Evolutionary conservation across 495 filamentous ascomycete species (phyloP).

Genomic region (Aspergillus olivimuriae): DNA sequence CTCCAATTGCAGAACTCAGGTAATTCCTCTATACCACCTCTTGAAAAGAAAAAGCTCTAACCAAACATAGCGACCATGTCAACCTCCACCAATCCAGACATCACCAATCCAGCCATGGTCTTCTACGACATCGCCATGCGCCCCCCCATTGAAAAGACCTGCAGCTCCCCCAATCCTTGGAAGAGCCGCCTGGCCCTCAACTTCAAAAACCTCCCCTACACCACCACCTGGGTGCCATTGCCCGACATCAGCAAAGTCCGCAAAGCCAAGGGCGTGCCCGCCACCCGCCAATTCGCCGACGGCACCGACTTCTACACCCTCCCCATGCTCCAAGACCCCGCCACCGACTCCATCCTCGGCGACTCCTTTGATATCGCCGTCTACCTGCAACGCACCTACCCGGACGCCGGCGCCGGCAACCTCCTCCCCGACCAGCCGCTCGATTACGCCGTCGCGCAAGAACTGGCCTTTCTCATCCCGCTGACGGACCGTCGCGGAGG

Average conservation of each 20-base stretch:
- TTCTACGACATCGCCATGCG: conserved; percentile 54
- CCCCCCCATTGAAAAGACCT: conserved; percentile 28
- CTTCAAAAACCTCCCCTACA: conserved; percentile 49
- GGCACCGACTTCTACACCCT: conserved; percentile 54
- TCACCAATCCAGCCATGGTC: conserved; percentile 20
- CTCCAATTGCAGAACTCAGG: too few species aligned
- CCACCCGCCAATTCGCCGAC: conserved; percentile 49
- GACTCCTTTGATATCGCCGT: conserved; percentile 59
- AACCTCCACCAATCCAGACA: not conserved
- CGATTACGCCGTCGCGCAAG: conserved; percentile 14
- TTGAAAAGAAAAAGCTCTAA: too few species aligned
- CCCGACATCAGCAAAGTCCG: conserved; percentile 45
- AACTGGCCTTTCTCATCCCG: conserved; percentile 15
- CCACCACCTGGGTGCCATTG: conserved; percentile 46
- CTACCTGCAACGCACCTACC: conserved; percentile 47
- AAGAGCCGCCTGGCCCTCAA: conserved; percentile 54
- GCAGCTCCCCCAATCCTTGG: conserved; percentile 51
- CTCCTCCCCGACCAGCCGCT: conserved; percentile 36
- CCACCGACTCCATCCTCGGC: conserved; percentile 38
- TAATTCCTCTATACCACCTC: too few species aligned
- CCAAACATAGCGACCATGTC: too few species aligned
- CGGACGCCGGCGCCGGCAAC: conserved; percentile 27
- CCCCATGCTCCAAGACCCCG: conserved; percentile 46
- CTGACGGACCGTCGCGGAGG: conserved; percentile 18
- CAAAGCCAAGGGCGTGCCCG: conserved; percentile 30